A percentile compares a stretch with the other conserved stretches of the same genome.
Conservation (phyloP, 345 rosid genomes). For the Populus alba region DNA sequence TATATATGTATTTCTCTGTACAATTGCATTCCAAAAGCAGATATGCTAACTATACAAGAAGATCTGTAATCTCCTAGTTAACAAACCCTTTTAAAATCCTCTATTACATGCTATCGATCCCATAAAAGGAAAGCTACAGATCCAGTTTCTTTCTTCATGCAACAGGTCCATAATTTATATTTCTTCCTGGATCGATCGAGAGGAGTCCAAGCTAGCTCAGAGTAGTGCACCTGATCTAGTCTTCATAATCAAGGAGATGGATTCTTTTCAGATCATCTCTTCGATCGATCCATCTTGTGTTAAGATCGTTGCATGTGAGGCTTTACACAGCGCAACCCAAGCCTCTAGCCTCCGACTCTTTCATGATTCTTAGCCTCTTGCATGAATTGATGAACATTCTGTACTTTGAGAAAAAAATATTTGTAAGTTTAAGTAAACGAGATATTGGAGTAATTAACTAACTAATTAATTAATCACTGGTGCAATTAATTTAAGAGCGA, state of each 20-base stretch:
- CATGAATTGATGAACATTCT: constrained; percentile 54
- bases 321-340: constrained; percentile 37
- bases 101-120: not conserved
- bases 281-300: not conserved
- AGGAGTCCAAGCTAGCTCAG: not conserved
- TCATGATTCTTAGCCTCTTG: constrained; percentile 58
- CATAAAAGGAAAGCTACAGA: not conserved
- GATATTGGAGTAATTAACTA: too few relatives aligned
- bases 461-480: not conserved
- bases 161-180: not conserved
- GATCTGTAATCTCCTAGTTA: not conserved
- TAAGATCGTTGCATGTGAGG: not conserved
- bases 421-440: not conserved
- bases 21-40: not conserved
- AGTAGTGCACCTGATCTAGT: not conserved
- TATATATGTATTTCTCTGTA: not conserved
- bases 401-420: not conserved
- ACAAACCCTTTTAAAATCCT: not conserved
- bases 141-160: not conserved
- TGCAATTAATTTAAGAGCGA: not conserved
- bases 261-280: not conserved
- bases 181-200: not conserved
- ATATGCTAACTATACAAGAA: not conserved
- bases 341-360: constrained; percentile 54
- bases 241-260: too few relatives aligned